Evolutionary conservation across 2,329 filamentous ascomycete species (phyloP).

Genomic region (Cryphonectria carpinicola): DNA sequence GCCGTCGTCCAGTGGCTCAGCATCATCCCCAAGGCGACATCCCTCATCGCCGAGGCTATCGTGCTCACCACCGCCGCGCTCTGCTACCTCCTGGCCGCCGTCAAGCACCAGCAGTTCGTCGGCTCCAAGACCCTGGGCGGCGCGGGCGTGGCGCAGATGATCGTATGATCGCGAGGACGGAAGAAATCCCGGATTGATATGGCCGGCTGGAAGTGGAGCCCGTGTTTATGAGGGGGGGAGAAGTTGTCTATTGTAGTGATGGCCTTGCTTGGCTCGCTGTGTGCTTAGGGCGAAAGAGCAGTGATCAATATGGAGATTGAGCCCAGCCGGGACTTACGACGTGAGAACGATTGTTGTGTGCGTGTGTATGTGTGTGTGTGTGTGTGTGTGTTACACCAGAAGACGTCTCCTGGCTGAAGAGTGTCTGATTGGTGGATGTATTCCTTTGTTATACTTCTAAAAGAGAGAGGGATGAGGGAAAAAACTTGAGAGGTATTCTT

Average conservation of each 20-base stretch:
- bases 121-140: slow-evolving; percentile 96
- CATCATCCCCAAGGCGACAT: slow-evolving; percentile 65
- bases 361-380: too few species aligned
- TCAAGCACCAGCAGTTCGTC: slow-evolving; percentile 85
- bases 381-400: not conserved
- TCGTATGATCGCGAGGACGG: slow-evolving; percentile 64
- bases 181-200: not conserved
- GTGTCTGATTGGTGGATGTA: not conserved
- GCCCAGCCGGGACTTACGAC: not conserved
- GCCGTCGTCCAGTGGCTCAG: slow-evolving; percentile 84
- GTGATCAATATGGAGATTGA: not conserved
- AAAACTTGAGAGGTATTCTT: not conserved
- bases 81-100: slow-evolving; percentile 79
- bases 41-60: slow-evolving; percentile 84
- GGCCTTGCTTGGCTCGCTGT: not conserved
- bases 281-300: not conserved
- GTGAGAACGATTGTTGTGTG: not conserved
- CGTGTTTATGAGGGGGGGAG: not conserved
- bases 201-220: too few species aligned
- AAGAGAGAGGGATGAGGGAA: not conserved
- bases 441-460: not conserved
- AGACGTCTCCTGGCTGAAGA: not conserved
- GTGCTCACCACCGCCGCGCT: slow-evolving; percentile 75
- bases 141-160: slow-evolving; percentile 95
- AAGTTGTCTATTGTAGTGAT: not conserved